phyloP scores from a whole-genome alignment of 768 basidiomycete species.

The Suillus weaverae region DNA sequence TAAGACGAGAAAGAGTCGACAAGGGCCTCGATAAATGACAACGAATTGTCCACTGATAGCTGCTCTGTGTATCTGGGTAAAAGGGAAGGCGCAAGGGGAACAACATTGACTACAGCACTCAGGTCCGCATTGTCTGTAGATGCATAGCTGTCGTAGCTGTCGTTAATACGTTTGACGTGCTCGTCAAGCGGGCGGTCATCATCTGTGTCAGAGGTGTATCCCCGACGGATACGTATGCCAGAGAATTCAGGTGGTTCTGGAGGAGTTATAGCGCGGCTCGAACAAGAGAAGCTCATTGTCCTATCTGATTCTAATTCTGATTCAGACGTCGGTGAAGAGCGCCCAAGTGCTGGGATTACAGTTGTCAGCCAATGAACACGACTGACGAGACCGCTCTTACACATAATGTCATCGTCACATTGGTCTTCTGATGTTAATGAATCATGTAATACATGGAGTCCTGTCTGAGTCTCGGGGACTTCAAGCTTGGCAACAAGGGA shows the following conservation, averaged over 20 bases:
- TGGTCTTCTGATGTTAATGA: neutral
- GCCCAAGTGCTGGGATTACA: neutral
- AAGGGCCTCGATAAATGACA: slow-evolving; percentile 34
- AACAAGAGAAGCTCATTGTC: neutral
- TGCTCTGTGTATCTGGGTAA: slow-evolving; percentile 47
- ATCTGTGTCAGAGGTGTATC: slow-evolving; percentile 28
- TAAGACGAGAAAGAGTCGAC: slow-evolving; percentile 59
- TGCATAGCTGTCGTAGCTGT: neutral
- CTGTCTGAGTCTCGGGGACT: slow-evolving; percentile 6
- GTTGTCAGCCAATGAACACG: neutral
- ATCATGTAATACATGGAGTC: neutral
- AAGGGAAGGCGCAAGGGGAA: slow-evolving; percentile 37
- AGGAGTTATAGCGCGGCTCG: neutral
- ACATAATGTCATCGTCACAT: neutral
- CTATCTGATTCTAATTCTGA: neutral
- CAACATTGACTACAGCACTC: neutral
- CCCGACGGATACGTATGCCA: slow-evolving; percentile 12
- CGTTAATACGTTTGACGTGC: slow-evolving; percentile 1
- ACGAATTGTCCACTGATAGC: slow-evolving; percentile 28
- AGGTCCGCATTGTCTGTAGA: neutral
- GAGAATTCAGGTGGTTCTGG: slow-evolving; percentile 3
- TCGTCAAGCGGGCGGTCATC: slow-evolving; percentile 19
- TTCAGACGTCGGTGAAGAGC: neutral
- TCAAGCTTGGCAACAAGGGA: slow-evolving; percentile 24
- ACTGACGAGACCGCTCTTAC: neutral